Base-by-base conservation (phyloP, 345 rosid species). In the Xanthoceras sorbifolium region DNA sequence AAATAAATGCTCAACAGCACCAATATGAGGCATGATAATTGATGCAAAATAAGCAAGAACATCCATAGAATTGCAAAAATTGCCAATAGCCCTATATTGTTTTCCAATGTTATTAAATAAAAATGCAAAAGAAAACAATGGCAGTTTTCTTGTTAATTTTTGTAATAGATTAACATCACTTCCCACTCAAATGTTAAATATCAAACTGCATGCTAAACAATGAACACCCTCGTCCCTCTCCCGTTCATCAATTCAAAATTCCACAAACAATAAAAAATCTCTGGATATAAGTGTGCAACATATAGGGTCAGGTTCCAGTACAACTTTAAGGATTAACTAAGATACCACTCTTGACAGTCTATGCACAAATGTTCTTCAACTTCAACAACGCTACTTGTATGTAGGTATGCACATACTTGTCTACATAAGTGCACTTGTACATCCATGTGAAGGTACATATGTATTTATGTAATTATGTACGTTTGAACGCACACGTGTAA, bases 21-120 rank as follows among this genome's bases (percentile, higher is more conserved):
- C 26, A 69, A 52, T n/a, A 34, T 64, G 25, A 64, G 5, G 26
- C 69, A 34, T 3, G 26, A 38, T n/a, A n/a, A 36, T 4, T 38
- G 31, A n/a, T 9, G 20, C 71, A 67, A 67, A 23, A 67, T 36
- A 23, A 23, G 28, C 62, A 70, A 60, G 50, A 23, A 12, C 32
- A 72, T n/a, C 60, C 52, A 72, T 15, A n/a, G 62, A 69, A 57
- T 32, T 57, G 75, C n/a, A 72, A 57, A 72, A 72, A 36, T 32
- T 38, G 17, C 28, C 40, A 72, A 28, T 57, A 61, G 22, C 23
- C 3, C 46, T 38, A 23, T 2, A 22, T 11, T 61, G 14, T 23
- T 42, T 60, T 72, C 17, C 6, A 59, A 17, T 36, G 6, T 29
- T 69, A 18, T 31, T 28, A 29, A 29, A 20, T 55, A 42, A 28